Conservation (phyloP, 257 asterid species). For the Jaltomata sinuosa region DNA sequence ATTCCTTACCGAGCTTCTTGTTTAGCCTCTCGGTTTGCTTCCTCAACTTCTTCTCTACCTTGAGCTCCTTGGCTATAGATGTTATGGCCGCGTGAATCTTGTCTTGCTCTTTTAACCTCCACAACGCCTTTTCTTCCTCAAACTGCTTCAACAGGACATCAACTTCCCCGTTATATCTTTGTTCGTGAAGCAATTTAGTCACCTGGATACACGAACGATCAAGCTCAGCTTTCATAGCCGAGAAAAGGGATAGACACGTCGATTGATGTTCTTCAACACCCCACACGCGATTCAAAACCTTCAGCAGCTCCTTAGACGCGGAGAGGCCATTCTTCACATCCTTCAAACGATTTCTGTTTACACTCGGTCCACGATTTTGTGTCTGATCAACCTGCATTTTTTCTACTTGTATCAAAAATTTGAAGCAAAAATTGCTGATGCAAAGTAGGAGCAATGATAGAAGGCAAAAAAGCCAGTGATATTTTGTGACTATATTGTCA, state of each 20-base stretch:
- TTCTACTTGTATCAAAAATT: neutral
- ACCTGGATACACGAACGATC: constrained; percentile 48
- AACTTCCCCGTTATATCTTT: constrained; percentile 33
- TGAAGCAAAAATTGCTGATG: neutral
- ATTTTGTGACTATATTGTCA: neutral
- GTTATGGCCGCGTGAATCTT: constrained; percentile 45
- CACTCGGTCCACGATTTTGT: constrained; percentile 28
- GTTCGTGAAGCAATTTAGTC: constrained; percentile 50
- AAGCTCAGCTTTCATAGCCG: constrained; percentile 69
- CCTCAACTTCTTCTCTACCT: constrained; percentile 73
- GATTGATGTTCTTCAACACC: constrained; percentile 45
- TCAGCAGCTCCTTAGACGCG: constrained; percentile 67
- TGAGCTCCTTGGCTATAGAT: constrained; percentile 57
- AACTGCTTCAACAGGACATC: constrained; percentile 45
- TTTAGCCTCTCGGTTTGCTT: constrained; percentile 80
- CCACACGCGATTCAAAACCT: constrained; percentile 48
- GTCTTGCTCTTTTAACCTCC: constrained; percentile 74
- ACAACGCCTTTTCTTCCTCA: constrained; percentile 51
- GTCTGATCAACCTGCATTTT: constrained; percentile 45
- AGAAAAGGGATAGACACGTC: constrained; percentile 48
- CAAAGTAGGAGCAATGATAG: neutral
- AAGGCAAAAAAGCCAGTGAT: neutral
- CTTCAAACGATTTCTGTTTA: constrained; percentile 39
- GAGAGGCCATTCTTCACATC: constrained; percentile 61
- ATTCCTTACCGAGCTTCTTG: constrained; percentile 79